Base-by-base conservation (phyloP, 1,284 basidiomycete genomes). In the Marasmius fiardii region DNA sequence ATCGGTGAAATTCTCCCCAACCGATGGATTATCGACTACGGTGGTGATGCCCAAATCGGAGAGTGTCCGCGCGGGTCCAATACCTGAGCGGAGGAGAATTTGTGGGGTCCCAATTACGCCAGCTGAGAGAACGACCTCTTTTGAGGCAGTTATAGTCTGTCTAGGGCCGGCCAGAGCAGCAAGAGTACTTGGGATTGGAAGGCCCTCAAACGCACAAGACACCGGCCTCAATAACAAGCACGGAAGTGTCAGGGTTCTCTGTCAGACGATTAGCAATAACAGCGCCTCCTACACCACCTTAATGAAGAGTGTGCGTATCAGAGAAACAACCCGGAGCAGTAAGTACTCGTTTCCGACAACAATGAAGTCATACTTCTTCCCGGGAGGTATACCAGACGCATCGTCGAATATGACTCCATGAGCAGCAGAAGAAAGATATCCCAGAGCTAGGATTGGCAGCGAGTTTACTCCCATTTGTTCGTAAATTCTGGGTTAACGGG, bases 61-160 rank as follows among this genome's bases (percentile, higher is more conserved):
- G 2, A 72, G 64, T 5, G 63, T 49, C 1, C 50, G 48, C 0
- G 66, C 59, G 49, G 68, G 64, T 6, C 71, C 70, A 43, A 71
- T 65, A 28, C 71, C 70, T 20, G 69, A 70, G 6, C 66, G 62
- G 55, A 70, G 65, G 5, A 73, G 65, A 6, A 72, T 58, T 1
- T 67, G 65, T 4, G 70, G 69, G 1, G 68, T 66, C 8, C 43
- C 45, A 18, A 61, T 51, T n/a, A 56, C 45, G 4, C 61, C 66
- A 5, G 65, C 67, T 18, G 67, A 57, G 5, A 69, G 56, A 21
- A 69, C 60, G 31, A 68, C 62, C 51, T 69, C 66, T 18, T 59
- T 60, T 3, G 21, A 33, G 12, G 60, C 56, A 10, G 43, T 57
- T 14, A 61, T 4, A 8, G 6, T n/a, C 6, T 21, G 28, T 47